phyloP scores from a whole-genome alignment of 768 basidiomycete species.

The Termitomyces eurrhizus region DNA sequence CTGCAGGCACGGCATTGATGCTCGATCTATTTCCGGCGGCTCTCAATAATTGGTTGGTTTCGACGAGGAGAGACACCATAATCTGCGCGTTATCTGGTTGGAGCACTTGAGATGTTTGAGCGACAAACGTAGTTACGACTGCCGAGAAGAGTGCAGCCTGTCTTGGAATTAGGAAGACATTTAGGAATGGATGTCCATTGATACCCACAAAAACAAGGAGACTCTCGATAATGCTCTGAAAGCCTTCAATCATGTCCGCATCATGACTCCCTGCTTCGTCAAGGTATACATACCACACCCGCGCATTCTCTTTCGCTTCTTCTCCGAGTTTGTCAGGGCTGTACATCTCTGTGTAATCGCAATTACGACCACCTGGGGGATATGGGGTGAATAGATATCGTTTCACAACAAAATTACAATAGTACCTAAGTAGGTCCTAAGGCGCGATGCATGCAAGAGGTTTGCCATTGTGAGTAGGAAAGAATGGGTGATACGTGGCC shows the following conservation, averaged over 20 bases:
- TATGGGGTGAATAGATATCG: background rate
- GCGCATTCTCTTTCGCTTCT: background rate
- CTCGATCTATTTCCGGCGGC: background rate
- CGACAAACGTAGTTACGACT: background rate
- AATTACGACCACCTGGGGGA: background rate
- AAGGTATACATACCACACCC: background rate
- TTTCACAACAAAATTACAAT: background rate
- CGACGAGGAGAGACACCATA: background rate
- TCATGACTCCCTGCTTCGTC: background rate
- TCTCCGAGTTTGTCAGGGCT: background rate
- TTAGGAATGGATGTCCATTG: background rate
- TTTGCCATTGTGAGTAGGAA: no score
- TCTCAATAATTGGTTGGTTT: background rate
- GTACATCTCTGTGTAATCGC: background rate
- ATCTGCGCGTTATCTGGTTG: background rate
- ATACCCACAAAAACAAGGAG: background rate
- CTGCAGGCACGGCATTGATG: background rate
- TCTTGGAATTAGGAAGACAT: background rate
- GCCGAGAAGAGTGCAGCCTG: background rate
- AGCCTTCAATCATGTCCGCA: background rate
- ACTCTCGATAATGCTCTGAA: background rate
- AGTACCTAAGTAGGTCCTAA: background rate
- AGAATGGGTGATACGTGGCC: no score
- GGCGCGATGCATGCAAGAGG: no score
- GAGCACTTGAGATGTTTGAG: background rate